Base-by-base conservation (phyloP, 2,329 filamentous ascomycete species). In the Phialocephala subalpina region DNA sequence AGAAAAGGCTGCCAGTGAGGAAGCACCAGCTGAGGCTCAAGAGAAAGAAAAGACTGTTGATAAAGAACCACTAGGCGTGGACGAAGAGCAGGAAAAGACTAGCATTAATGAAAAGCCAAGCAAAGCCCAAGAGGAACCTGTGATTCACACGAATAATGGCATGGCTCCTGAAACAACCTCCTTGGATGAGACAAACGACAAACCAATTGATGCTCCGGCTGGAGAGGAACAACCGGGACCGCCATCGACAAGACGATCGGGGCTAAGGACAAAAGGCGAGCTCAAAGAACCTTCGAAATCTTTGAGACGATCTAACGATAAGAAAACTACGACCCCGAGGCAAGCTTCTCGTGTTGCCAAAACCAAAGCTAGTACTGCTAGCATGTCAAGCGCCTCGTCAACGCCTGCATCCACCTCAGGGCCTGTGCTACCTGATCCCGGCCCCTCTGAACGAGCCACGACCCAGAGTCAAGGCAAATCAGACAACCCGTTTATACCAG, bases 201-300 rank as follows among this genome's bases (percentile, higher is more conserved):
- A 29, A 14, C 25, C 8, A 16, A 12, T 11, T 16, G 27, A 29
- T 14, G 22, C 4, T 14, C 38, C 12, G 11, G 49, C 29, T 2
- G 22, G 22, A 29, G 11, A 16, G 8, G 11, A 53, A 16, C 5
- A 22, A 29, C 25, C 49, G 3, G 25, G 25, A 3, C 49, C 47
- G 4, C 27, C 47, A 16, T 29, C 47, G 12, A 25, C 47, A 9
- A 16, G 14, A 33, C 49, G 25, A 53, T 16, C 2, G 3, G 49
- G 49, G 3, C 25, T 33, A 33, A 59, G 63, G 36, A 58, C 65
- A 22, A 66, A 65, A 18, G 56, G 45, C 16, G 60, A 66, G 53
- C 33, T 67, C 5, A 67, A 67, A 53, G 60, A 60, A 3, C 62
- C 63, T 22, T 61, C 67, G 14, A 62, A 56, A 25, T 25, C 40